Evolutionary conservation across 805 yeast genomes (phyloP).

Genomic region (Henningerozyma blattae): DNA sequence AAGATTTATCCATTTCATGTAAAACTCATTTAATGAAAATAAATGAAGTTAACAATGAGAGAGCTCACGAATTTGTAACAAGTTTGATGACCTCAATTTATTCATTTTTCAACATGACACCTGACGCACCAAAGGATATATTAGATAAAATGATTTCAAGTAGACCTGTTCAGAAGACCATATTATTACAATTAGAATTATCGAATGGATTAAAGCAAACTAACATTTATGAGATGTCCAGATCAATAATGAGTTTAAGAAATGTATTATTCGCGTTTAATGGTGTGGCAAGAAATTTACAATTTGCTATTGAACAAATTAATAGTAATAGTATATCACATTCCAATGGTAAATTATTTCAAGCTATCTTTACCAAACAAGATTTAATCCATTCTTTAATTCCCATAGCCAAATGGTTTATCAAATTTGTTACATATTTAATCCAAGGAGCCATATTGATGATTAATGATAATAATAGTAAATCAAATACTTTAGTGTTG

Average conservation of each 20-base stretch:
- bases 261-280: conserved; percentile 24
- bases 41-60: conserved; percentile 9
- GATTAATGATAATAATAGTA: conserved; percentile 12
- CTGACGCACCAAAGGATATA: conserved; percentile 25
- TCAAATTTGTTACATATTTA: conserved; percentile 61
- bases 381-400: conserved; percentile 51
- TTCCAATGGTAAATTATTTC: conserved; percentile 34
- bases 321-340: conserved; percentile 12
- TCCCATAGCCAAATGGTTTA: conserved; percentile 81
- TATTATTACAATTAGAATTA: conserved; percentile 24
- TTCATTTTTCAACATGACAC: conserved; percentile 24
- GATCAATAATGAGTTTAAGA: conserved; percentile 19
- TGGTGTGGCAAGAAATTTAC: conserved; percentile 25
- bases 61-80: conserved; percentile 20
- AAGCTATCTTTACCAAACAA: conserved; percentile 45
- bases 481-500: conserved; percentile 32
- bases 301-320: conserved; percentile 26
- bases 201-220: conserved; percentile 18
- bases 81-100: conserved; percentile 17
- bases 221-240: conserved; percentile 22
- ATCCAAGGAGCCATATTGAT: conserved; percentile 61
- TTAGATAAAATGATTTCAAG: conserved; percentile 26
- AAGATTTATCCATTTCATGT: conserved; percentile 25
- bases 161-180: conserved; percentile 25
- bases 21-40: conserved; percentile 18